A percentile compares a stretch with the other conserved stretches of the same genome.
Conservation (phyloP, 306 rosid genomes). For the Acacia acuminata region DNA sequence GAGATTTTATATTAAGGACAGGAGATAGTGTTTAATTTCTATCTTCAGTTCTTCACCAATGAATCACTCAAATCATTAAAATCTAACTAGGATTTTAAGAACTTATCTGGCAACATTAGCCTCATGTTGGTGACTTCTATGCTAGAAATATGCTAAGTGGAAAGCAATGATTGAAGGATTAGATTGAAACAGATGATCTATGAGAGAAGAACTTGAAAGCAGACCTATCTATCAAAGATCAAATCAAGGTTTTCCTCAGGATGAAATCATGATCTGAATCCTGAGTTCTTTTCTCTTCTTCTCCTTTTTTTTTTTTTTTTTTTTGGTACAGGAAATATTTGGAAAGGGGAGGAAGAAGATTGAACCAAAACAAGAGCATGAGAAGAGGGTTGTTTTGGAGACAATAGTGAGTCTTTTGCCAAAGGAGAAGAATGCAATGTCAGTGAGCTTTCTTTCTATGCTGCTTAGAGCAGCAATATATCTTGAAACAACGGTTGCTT, state of each 20-base stretch:
- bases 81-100: not conserved
- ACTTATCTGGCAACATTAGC: not conserved
- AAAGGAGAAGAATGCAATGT: slow-evolving; percentile 69
- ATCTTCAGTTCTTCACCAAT: not conserved
- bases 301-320: not conserved
- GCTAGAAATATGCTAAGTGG: not conserved
- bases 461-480: slow-evolving; percentile 77
- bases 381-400: slow-evolving; percentile 83
- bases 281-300: not conserved
- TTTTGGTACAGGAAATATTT: slow-evolving; percentile 63
- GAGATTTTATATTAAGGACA: too few relatives aligned
- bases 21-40: not conserved
- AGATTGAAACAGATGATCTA: not conserved
- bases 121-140: not conserved
- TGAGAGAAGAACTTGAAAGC: not conserved
- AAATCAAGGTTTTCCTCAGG: not conserved
- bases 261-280: not conserved
- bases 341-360: slow-evolving; percentile 78
- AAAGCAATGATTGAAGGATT: not conserved
- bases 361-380: slow-evolving; percentile 71
- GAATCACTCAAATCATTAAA: not conserved
- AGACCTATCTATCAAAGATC: not conserved
- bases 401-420: slow-evolving; percentile 87
- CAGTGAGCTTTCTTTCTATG: slow-evolving; percentile 87
- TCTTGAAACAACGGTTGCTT: slow-evolving; percentile 81